Conservation (phyloP, 2,329 filamentous ascomycete genomes). For the Apiospora malaysiana region DNA sequence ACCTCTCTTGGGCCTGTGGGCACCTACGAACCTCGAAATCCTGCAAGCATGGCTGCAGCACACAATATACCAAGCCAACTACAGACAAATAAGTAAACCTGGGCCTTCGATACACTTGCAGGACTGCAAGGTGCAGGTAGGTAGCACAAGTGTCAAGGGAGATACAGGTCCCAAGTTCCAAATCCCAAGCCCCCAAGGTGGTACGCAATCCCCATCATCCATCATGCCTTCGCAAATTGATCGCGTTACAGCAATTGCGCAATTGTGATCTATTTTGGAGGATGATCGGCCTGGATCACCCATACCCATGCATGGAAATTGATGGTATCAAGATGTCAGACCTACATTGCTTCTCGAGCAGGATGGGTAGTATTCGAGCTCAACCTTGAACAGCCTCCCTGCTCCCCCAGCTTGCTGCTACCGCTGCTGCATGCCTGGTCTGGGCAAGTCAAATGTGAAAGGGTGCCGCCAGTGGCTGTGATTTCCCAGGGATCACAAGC, state of each 20-base stretch:
- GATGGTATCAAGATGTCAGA: slow-evolving; percentile 7
- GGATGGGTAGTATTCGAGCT: slow-evolving; percentile 13
- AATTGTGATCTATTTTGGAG: not conserved
- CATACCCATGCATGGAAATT: not conserved
- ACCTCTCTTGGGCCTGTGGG: not conserved
- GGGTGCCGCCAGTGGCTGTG: not conserved
- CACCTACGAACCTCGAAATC: not conserved
- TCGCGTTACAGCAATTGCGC: not conserved
- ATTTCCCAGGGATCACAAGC: not conserved
- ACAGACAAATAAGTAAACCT: not conserved
- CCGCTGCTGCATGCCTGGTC: too few relatives aligned
- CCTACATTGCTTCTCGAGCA: not conserved
- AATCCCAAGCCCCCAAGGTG: not conserved
- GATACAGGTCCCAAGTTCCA: not conserved
- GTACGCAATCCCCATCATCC: not conserved
- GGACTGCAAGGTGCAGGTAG: not conserved
- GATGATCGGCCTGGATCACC: slow-evolving; percentile 13
- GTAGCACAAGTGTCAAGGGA: not conserved
- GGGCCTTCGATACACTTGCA: not conserved
- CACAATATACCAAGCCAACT: slow-evolving; percentile 4
- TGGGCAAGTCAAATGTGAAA: not conserved
- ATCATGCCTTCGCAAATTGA: not conserved
- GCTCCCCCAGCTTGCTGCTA: not conserved
- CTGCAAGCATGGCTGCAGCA: slow-evolving; percentile 10
- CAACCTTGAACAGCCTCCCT: not conserved